These are phyloP conservation scores for Cryomyces minteri DNA, from an alignment of 495 filamentous ascomycete species.

Conservation along the genomic window DNA sequence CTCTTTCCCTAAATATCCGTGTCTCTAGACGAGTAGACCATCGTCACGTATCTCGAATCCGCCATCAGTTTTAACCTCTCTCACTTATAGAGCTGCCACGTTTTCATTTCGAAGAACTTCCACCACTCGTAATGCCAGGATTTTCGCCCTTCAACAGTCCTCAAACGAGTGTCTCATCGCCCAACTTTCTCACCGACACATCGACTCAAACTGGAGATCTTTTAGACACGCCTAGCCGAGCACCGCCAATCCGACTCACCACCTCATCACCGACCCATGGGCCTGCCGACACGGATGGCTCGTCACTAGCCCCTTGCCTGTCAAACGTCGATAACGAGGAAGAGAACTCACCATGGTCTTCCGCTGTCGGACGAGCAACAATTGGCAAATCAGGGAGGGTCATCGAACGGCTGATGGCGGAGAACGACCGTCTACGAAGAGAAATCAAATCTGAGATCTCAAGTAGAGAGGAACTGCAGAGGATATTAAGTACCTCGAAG, in stretches of 20 bases:
- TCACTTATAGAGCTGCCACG: background rate
- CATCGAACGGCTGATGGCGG: constrained; percentile 73
- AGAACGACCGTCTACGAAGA: constrained; percentile 69
- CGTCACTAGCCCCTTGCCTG: too few species aligned
- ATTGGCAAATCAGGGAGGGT: constrained; percentile 86
- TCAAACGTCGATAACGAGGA: background rate
- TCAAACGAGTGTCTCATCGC: background rate
- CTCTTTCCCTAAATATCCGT: too few species aligned
- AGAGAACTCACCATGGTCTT: constrained; percentile 35
- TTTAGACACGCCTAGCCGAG: background rate
- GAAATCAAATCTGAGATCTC: constrained; percentile 59
- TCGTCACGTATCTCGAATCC: too few species aligned
- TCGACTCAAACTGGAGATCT: background rate
- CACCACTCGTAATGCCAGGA: background rate
- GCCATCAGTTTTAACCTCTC: too few species aligned
- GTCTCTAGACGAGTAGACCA: too few species aligned
- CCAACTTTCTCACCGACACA: background rate
- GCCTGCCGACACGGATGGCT: too few species aligned
- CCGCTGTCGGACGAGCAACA: constrained; percentile 58
- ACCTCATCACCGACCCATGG: background rate
- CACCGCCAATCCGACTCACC: background rate
- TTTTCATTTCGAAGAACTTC: background rate
- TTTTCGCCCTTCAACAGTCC: background rate
- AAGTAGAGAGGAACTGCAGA: constrained; percentile 20
- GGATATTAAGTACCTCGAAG: constrained; percentile 50